Conservation (phyloP, 2,329 filamentous ascomycete species). For the Alternaria sp. region DNA sequence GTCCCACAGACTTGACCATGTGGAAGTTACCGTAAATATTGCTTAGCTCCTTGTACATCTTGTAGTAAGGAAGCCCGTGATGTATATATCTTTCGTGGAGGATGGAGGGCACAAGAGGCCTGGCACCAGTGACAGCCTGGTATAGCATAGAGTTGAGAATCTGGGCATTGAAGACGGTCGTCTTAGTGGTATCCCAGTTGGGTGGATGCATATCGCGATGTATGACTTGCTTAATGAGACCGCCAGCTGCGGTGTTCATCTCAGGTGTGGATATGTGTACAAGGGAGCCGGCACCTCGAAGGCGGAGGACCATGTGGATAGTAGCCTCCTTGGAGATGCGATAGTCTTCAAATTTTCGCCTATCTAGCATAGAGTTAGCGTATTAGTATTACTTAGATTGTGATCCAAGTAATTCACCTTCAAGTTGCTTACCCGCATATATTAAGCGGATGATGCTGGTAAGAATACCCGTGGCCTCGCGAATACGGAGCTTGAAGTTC, state of each 20-base stretch:
- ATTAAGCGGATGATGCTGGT: not conserved
- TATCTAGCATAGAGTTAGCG: constrained; percentile 70
- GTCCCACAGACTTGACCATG: constrained; percentile 36
- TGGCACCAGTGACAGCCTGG: constrained; percentile 48
- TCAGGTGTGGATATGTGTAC: constrained; percentile 4
- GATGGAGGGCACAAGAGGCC: constrained; percentile 49
- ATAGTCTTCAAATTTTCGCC: not conserved
- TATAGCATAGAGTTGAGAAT: constrained; percentile 52
- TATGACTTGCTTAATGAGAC: constrained; percentile 55
- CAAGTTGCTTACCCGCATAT: constrained; percentile 83
- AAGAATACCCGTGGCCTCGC: not conserved
- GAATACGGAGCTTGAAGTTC: constrained; percentile 92
- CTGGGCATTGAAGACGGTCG: constrained; percentile 52
- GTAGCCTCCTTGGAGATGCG: constrained; percentile 74
- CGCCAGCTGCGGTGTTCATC: constrained; percentile 54
- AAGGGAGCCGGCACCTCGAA: constrained; percentile 59
- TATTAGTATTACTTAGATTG: constrained; percentile 56
- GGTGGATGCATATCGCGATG: constrained; percentile 34
- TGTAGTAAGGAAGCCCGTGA: constrained; percentile 52
- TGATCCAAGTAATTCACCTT: not conserved
- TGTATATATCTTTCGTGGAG: constrained; percentile 45
- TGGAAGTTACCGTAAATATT: constrained; percentile 40
- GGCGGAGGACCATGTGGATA: constrained; percentile 74
- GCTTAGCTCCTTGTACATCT: constrained; percentile 40
- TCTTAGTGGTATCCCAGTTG: constrained; percentile 15